Conservation (phyloP, 73 alveolate genomes). For the Stentor roeselii region DNA sequence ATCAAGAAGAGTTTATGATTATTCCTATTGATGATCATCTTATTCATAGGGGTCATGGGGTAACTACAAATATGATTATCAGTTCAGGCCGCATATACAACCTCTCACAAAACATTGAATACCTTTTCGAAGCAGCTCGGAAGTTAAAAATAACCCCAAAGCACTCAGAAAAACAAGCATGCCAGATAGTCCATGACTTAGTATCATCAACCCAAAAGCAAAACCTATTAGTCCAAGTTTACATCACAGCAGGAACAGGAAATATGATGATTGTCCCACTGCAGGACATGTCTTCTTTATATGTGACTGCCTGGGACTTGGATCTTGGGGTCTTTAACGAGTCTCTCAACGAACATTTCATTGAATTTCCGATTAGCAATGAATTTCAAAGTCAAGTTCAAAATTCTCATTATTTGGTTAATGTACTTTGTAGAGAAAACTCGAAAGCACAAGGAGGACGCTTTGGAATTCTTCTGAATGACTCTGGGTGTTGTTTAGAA, state of each 20-base stretch:
- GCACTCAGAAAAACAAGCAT: background rate
- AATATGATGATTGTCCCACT: background rate
- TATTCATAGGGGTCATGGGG: conserved; percentile 28
- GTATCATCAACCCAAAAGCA: background rate
- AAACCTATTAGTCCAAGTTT: background rate
- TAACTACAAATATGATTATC: background rate
- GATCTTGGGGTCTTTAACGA: background rate
- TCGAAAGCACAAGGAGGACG: conserved; percentile 28
- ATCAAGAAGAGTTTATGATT: conserved; percentile 5
- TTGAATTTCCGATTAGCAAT: background rate
- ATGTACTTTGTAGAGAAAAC: background rate
- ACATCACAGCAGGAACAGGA: conserved; percentile 30
- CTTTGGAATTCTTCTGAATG: background rate
- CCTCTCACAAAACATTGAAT: background rate
- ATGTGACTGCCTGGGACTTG: background rate
- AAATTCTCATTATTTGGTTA: background rate
- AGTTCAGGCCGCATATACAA: background rate
- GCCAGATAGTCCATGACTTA: background rate
- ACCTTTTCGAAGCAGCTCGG: background rate
- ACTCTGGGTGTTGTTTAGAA: background rate
- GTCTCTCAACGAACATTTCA: background rate
- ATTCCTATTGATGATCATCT: conserved; percentile 28
- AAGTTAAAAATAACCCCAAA: background rate
- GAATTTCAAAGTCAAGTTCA: background rate
- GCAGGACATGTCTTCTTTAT: background rate